Evolutionary conservation across 2,329 filamentous ascomycete genomes (phyloP), one percentile per base, ranked within the genome.

Genomic region (Hyphodiscus sp.): DNA sequence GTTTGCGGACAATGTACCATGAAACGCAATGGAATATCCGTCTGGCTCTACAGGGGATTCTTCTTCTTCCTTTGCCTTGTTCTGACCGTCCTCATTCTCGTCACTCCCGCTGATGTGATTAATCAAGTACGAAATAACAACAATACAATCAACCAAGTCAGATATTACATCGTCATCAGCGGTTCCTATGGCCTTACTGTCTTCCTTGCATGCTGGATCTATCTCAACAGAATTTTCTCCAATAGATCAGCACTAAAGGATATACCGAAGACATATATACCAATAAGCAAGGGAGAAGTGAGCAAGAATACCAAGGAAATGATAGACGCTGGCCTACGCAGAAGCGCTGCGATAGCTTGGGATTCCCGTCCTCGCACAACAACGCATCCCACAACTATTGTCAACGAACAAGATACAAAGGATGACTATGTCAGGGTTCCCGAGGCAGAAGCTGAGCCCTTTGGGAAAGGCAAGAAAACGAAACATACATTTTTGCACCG

Each of bases 231-330:
- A n/a, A 80, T 96, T 19, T 96, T 92, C 71, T 89, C 92, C 50
- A 95, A 89, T 65, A 83, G 89, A 58, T 87, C 80, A 45, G 83
- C 88, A 9, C 78, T 97, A 9, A 81, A 85, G 18, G 85, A 82
- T 3, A 96, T 99, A 55, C 94, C 94, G 1, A 94, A 92, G 69
- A 75, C 82, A 51, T 95, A 89, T 80, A 81, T 96, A 16, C 91
- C 91, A 0, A 78, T 96, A 58, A 89, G 94, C 62, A 88, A 89
- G 67, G 87, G 86, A 59, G 91, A 96, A 67, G 81, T 96, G 45
- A 81, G 80, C 45, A 85, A 83, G 60, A 78, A 79, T 52, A 89
- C 96, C 41, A 78, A 88, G 64, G 80, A 82, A 60, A 82, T 95
- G 73, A 86, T 99, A 54, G 78, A 78, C 16, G 81, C 83, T 47